These are phyloP conservation scores for Hymenoscyphus scutula DNA, from an alignment of 2,329 filamentous ascomycete genomes.

Conservation along the genomic window DNA sequence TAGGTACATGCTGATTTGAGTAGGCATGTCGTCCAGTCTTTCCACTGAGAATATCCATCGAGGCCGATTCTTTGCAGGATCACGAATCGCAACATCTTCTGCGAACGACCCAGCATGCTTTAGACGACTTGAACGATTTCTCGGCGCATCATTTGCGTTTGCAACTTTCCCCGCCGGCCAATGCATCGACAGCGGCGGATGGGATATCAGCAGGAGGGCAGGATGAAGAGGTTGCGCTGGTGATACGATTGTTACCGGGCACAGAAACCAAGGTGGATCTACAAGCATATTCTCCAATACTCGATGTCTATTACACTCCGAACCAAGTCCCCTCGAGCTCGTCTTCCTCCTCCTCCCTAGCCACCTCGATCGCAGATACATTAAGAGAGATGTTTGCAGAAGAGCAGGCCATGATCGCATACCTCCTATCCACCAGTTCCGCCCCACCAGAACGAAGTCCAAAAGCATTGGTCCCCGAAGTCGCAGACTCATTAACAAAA, in stretches of 20 bases:
- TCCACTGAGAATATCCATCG: constrained; percentile 76
- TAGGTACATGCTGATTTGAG: constrained; percentile 23
- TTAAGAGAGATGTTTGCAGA: constrained; percentile 78
- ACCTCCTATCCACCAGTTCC: constrained; percentile 62
- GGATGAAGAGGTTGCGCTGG: constrained; percentile 59
- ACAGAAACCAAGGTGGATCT: constrained; percentile 60
- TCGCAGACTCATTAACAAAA: constrained; percentile 57
- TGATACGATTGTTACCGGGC: constrained; percentile 67
- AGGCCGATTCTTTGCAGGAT: constrained; percentile 63
- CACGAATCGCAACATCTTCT: constrained; percentile 71
- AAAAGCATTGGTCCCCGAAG: constrained; percentile 48
- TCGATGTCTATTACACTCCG: constrained; percentile 75
- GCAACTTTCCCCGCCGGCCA: constrained; percentile 51
- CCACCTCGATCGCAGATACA: constrained; percentile 74
- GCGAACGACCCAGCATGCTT: constrained; percentile 76
- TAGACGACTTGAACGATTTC: constrained; percentile 86
- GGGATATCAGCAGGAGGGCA: constrained; percentile 37
- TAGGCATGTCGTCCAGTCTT: constrained; percentile 87
- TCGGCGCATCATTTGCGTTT: constrained; percentile 79
- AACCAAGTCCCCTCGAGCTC: constrained; percentile 65
- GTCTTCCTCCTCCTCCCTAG: constrained; percentile 70
- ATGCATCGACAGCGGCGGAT: constrained; percentile 20
- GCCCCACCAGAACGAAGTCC: constrained; percentile 49
- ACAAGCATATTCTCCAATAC: constrained; percentile 64
- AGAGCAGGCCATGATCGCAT: constrained; percentile 82